Evolutionary conservation across 2,329 filamentous ascomycete species (phyloP).

Genomic region (Fusarium lyarnte): DNA sequence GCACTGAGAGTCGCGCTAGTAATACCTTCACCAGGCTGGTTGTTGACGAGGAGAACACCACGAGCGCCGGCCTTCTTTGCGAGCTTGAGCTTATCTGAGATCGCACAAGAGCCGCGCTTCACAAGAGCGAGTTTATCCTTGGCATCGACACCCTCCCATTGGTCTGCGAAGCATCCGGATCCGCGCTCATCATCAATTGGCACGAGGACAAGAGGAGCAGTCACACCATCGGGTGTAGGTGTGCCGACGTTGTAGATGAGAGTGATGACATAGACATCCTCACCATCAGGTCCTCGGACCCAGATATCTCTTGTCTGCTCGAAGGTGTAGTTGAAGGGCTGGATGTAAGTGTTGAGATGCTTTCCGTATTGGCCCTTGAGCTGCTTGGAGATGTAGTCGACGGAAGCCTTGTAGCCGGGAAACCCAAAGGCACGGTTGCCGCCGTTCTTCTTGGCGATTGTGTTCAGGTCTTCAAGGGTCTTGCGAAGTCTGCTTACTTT

Average conservation of each 20-base stretch:
- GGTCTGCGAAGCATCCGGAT: slow-evolving; percentile 54
- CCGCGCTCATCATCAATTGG: slow-evolving; percentile 52
- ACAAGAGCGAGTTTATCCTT: slow-evolving; percentile 57
- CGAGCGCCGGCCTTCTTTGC: slow-evolving; percentile 55
- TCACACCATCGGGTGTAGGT: slow-evolving; percentile 50
- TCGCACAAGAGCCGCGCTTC: slow-evolving; percentile 56
- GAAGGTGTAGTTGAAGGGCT: slow-evolving; percentile 59
- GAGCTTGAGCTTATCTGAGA: slow-evolving; percentile 56
- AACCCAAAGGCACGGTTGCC: slow-evolving; percentile 69
- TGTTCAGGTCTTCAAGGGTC: slow-evolving; percentile 63
- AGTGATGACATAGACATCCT: slow-evolving; percentile 54
- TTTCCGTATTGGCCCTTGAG: slow-evolving; percentile 51
- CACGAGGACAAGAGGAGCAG: slow-evolving; percentile 49
- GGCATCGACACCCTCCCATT: slow-evolving; percentile 57
- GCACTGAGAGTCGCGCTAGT: slow-evolving; percentile 63
- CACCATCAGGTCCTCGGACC: slow-evolving; percentile 56
- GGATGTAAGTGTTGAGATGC: slow-evolving; percentile 56
- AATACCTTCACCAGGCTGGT: slow-evolving; percentile 56
- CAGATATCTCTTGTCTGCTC: slow-evolving; percentile 54
- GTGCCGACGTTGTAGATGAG: slow-evolving; percentile 60
- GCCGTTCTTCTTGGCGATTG: slow-evolving; percentile 64
- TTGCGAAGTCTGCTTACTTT: slow-evolving; percentile 57
- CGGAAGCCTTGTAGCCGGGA: slow-evolving; percentile 66
- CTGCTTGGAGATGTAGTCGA: slow-evolving; percentile 65
- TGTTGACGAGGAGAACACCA: slow-evolving; percentile 69